phyloP scores from a whole-genome alignment of 2,329 filamentous ascomycete species.

The Dactylonectria estremocensis region DNA sequence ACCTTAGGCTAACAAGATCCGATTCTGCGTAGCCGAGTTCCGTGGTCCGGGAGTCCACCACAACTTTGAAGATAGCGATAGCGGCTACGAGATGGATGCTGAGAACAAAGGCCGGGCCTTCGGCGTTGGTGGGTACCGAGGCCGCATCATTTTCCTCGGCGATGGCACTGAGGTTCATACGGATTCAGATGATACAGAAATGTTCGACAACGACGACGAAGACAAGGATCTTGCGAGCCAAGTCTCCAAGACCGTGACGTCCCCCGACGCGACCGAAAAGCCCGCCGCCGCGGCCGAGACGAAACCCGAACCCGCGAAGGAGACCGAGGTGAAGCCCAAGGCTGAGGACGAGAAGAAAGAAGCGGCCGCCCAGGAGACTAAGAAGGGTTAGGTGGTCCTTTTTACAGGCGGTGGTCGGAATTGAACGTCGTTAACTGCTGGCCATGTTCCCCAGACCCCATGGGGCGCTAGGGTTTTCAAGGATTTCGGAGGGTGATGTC shows the following conservation, averaged over 20 bases:
- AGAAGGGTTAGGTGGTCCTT: conserved; percentile 56
- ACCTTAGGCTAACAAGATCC: conserved; percentile 36
- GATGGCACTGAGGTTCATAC: conserved; percentile 95
- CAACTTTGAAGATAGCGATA: conserved; percentile 85
- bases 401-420: conserved; percentile 35
- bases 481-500: conserved; percentile 40
- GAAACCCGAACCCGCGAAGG: conserved; percentile 43
- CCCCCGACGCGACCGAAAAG: conserved; percentile 46
- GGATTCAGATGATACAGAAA: conserved; percentile 90
- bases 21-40: conserved; percentile 77
- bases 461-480: conserved; percentile 29
- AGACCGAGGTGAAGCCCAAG: conserved; percentile 38
- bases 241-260: conserved; percentile 73
- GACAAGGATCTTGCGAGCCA: conserved; percentile 90
- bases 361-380: conserved; percentile 48
- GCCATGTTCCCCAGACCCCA: conserved; percentile 41
- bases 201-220: conserved; percentile 91
- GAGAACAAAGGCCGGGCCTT: conserved; percentile 76
- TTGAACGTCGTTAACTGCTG: conserved; percentile 38
- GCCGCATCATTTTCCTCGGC: conserved; percentile 93
- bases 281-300: conserved; percentile 45
- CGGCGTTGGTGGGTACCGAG: conserved; percentile 79
- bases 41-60: conserved; percentile 86
- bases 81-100: conserved; percentile 82
- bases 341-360: conserved; percentile 47